Base-by-base conservation (phyloP, 495 filamentous ascomycete genomes). In the Penicillium daleae region DNA sequence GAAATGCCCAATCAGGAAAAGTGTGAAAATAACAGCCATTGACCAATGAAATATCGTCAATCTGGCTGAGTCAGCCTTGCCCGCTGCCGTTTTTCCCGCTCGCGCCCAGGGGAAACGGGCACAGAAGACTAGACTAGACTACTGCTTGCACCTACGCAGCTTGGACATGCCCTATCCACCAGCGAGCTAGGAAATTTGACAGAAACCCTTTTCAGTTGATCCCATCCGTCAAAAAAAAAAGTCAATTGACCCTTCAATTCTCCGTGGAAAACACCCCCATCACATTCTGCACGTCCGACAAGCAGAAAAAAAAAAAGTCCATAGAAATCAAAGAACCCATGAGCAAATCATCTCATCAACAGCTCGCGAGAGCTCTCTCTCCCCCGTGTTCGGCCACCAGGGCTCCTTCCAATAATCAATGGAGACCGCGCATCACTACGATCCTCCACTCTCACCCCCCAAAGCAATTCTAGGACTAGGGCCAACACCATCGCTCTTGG, bases 401-500 rank as follows among this genome's bases (percentile, higher is more conserved):
- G 17, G 10, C 42, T 9, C 42, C 42, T 9, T 2, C 21, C 42
- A 46, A 46, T 46, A 24, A 46, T 42, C 9, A 46, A 22, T 46
- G 19, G 21, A 46, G 8, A 9, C 42, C 42, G 40, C 40, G 40
- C 40, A 44, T 44, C 40, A 62, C 9, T 8, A 56, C n/a, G 0
- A 31, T 46, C 51, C 33, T 8, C 48, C n/a, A n/a, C n/a, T n/a
- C n/a, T n/a, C n/a, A n/a, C n/a, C n/a, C 32, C 26, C 48, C 49
- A 3, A 52, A 32, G 24, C 49, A n/a, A 52, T 27, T 52, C n/a
- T 32, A 26, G 29, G 26, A 37, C 55, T 54, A 46, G 44, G 26
- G 10, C 12, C 39, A 31, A 24, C 33, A 39, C 65, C 49, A 61
- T 57, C 52, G 39, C 31, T 64, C 68, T 73, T 68, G 68, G 68